Evolutionary conservation across 306 rosid species (phyloP).

Genomic region (Vicia faba): DNA sequence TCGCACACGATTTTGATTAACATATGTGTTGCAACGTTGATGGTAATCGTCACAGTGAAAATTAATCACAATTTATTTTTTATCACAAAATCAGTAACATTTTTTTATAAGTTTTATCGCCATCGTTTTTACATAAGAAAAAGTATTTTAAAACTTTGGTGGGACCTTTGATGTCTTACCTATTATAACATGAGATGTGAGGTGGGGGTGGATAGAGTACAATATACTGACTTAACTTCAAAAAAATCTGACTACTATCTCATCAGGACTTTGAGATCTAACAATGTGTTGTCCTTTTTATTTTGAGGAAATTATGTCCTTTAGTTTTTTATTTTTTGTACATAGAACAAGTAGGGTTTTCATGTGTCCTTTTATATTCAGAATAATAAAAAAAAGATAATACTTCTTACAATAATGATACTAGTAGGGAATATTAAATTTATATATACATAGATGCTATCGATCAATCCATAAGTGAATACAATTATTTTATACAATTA

Average conservation of each 20-base stretch:
- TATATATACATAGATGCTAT: neutral
- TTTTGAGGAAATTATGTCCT: neutral
- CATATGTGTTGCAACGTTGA: no score
- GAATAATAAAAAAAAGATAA: neutral
- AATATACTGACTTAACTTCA: conserved; percentile 51
- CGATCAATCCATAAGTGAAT: neutral
- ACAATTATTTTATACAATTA: neutral
- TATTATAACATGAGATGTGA: conserved; percentile 40
- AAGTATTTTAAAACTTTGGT: no score
- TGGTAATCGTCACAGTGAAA: no score
- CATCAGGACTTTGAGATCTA: conserved; percentile 45
- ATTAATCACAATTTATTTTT: no score
- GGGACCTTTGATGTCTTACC: conserved; percentile 24
- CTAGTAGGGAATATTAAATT: conserved; percentile 4
- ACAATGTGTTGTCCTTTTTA: conserved; percentile 32
- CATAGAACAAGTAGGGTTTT: neutral
- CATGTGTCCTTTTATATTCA: neutral
- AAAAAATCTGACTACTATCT: conserved; percentile 73
- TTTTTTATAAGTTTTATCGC: no score
- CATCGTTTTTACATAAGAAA: no score
- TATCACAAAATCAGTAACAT: no score
- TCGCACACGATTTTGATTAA: no score
- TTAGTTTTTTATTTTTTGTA: neutral
- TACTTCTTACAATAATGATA: neutral
- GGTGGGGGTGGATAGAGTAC: conserved; percentile 38